Percentiles rank a stretch among this genome's conserved stretches.
Evolutionary conservation across 768 basidiomycete genomes (phyloP).

Genomic region (Lactarius pseudohatsudake): DNA sequence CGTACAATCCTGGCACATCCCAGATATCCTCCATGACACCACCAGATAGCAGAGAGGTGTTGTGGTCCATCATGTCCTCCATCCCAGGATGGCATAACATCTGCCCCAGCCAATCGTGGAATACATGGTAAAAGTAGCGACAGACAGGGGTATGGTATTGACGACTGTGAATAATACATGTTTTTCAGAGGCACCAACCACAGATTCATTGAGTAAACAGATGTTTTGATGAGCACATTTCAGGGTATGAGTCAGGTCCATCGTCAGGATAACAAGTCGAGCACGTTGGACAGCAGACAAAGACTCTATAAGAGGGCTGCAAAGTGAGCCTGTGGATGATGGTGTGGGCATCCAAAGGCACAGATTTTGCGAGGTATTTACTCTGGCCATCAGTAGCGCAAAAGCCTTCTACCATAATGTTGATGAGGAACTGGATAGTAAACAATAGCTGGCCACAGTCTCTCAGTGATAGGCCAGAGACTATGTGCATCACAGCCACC

Average conservation of each 20-base stretch:
- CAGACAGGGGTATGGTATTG: background rate
- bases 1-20: constrained; percentile 8
- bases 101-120: constrained; percentile 16
- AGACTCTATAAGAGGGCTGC: background rate
- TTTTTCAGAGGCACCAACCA: background rate
- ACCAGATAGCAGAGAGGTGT: background rate
- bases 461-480: background rate
- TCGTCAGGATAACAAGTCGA: constrained; percentile 10
- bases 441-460: background rate
- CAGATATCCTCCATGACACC: constrained; percentile 14
- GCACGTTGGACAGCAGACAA: constrained; percentile 18
- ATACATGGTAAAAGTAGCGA: constrained; percentile 10
- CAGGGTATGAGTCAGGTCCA: constrained; percentile 5
- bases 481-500: background rate
- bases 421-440: background rate
- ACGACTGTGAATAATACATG: background rate
- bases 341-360: background rate
- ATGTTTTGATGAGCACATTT: background rate
- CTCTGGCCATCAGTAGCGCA: too few species aligned
- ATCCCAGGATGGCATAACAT: constrained; percentile 9
- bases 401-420: too few species aligned
- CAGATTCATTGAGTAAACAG: background rate
- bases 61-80: constrained; percentile 5
- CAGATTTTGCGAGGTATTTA: background rate
- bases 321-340: background rate